phyloP scores from a whole-genome alignment of 1,284 basidiomycete species.

The Trichosporon coremiiforme region DNA sequence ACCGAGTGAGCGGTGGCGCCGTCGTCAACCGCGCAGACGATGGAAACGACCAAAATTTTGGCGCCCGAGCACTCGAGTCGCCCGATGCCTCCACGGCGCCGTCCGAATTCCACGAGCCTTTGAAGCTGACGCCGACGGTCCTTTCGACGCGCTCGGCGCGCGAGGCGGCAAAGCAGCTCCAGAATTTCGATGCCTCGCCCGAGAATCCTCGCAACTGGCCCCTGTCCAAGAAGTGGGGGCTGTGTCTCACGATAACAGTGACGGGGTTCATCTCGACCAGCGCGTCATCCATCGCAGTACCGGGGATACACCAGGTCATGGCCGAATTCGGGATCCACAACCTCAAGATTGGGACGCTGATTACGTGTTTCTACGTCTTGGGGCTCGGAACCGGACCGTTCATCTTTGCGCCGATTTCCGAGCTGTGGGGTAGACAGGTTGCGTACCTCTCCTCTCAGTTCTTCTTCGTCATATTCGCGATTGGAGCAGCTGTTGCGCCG shows the following conservation, averaged over 20 bases:
- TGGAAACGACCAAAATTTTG: background rate
- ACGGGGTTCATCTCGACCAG: constrained; percentile 53
- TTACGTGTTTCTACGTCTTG: constrained; percentile 50
- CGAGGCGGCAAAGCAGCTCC: constrained; percentile 37
- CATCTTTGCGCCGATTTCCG: constrained; percentile 57
- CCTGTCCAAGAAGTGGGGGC: constrained; percentile 38
- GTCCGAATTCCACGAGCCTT: constrained; percentile 8
- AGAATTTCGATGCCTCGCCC: constrained; percentile 39
- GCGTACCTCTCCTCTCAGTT: constrained; percentile 51
- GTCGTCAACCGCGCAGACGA: background rate
- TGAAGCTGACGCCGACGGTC: constrained; percentile 27
- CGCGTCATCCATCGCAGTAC: constrained; percentile 51
- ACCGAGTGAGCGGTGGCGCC: background rate
- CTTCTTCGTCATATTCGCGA: constrained; percentile 50
- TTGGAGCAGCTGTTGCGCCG: constrained; percentile 46
- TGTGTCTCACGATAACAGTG: constrained; percentile 43
- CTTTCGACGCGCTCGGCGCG: constrained; percentile 36
- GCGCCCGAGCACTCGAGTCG: background rate
- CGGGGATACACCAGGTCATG: constrained; percentile 43
- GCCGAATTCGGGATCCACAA: constrained; percentile 44
- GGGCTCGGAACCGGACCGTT: constrained; percentile 57
- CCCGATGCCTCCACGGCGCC: background rate
- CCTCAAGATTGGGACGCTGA: constrained; percentile 47
- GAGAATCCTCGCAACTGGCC: constrained; percentile 52
- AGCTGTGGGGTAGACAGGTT: constrained; percentile 57